These are phyloP conservation scores for Aspergillus tamarii DNA, from an alignment of 2,329 filamentous ascomycete species.

Conservation along the genomic window DNA sequence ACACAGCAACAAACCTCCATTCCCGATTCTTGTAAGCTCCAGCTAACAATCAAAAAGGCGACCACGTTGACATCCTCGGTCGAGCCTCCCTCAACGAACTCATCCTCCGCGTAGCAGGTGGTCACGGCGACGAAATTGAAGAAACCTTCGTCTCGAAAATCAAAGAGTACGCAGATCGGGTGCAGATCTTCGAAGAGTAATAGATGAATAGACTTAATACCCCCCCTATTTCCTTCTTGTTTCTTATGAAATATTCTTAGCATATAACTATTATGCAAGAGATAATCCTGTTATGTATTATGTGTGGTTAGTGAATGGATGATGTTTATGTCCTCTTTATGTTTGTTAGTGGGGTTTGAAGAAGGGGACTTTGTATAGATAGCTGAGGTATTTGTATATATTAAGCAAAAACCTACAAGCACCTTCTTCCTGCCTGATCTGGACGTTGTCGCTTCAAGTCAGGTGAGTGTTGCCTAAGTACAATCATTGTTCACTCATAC, in stretches of 20 bases:
- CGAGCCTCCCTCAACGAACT: slow-evolving; percentile 87
- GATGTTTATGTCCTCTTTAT: neutral
- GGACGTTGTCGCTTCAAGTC: no score
- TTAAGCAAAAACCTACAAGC: no score
- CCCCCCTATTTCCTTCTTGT: neutral
- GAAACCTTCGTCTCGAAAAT: slow-evolving; percentile 83
- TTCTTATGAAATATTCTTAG: neutral
- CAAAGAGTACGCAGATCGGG: slow-evolving; percentile 75
- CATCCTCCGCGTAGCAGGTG: slow-evolving; percentile 82
- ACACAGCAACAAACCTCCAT: no score
- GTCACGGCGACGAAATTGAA: slow-evolving; percentile 76
- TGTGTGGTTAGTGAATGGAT: neutral
- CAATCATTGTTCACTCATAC: no score
- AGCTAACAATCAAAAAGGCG: slow-evolving; percentile 59
- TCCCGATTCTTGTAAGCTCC: neutral
- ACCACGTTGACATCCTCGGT: slow-evolving; percentile 96
- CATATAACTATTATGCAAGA: neutral
- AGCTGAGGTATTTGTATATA: no score
- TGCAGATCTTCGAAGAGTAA: slow-evolving; percentile 76
- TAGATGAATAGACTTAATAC: slow-evolving; percentile 27
- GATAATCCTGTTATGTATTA: neutral
- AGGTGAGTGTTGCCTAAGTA: no score
- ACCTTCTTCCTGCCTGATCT: no score
- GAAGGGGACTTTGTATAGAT: neutral
- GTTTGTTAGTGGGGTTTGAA: neutral